Evolutionary conservation across 163 green algal genomes (phyloP).

Genomic region (Coccomyxa subellipsoidea): DNA sequence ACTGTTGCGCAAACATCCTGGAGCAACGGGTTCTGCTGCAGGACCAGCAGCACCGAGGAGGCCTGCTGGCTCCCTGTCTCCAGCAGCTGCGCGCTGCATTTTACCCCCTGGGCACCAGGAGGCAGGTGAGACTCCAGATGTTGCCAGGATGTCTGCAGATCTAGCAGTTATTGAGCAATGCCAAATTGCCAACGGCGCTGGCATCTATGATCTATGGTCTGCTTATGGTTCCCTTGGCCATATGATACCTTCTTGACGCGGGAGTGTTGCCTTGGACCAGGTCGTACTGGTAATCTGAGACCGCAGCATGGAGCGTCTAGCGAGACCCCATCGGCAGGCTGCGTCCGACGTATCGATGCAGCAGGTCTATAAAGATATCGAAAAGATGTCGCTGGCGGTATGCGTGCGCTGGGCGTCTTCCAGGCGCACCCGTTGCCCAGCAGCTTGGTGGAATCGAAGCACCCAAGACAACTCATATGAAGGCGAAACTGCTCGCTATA

Average conservation of each 20-base stretch:
- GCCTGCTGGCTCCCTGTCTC: not conserved
- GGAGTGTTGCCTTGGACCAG: not conserved
- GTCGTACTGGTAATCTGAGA: not conserved
- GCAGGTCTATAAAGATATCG: no score
- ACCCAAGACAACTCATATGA: not conserved
- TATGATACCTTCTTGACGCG: not conserved
- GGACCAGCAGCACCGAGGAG: not conserved
- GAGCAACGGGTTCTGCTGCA: not conserved
- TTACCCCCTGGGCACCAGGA: not conserved
- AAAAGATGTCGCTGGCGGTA: no score
- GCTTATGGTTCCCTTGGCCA: no score
- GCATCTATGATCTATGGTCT: no score
- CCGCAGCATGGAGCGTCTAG: not conserved
- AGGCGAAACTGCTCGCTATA: no score
- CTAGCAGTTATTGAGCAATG: not conserved
- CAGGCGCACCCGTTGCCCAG: not conserved
- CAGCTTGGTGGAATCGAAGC: not conserved
- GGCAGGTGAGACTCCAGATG: no score
- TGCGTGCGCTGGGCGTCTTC: not conserved
- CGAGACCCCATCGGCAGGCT: not conserved
- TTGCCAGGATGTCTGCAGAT: no score
- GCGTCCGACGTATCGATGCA: no score
- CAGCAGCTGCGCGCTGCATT: not conserved
- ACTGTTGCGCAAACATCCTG: not conserved
- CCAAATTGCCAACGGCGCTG: not conserved